These are phyloP conservation scores for Jackrogersella multiformis DNA, from an alignment of 495 filamentous ascomycete species.

Conservation along the genomic window DNA sequence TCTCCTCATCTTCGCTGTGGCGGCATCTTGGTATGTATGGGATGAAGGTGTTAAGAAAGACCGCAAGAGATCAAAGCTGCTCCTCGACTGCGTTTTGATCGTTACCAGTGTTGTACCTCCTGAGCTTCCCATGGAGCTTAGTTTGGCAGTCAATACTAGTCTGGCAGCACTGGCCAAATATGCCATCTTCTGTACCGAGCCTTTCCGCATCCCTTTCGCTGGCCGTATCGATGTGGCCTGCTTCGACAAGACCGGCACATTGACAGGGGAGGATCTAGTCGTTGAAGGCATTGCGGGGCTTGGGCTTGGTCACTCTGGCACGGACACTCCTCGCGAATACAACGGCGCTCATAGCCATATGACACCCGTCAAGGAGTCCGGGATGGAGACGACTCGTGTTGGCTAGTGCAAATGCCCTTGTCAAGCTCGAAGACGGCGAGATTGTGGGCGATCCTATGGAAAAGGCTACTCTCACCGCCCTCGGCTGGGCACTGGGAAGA, in stretches of 20 bases:
- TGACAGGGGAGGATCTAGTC: constrained; percentile 96
- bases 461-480: constrained; percentile 86
- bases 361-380: constrained; percentile 69
- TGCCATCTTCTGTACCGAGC: constrained; percentile 98
- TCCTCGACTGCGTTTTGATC: constrained; percentile 97
- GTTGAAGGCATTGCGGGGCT: constrained; percentile 97
- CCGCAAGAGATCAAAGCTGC: constrained; percentile 94
- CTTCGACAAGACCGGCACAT: constrained; percentile 98
- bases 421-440: constrained; percentile 95
- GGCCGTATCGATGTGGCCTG: constrained; percentile 96
- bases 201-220: constrained; percentile 98
- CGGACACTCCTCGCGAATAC: constrained; percentile 70
- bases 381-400: constrained; percentile 86
- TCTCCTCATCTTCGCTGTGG: constrained; percentile 93
- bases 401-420: constrained; percentile 93
- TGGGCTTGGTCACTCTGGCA: constrained; percentile 70
- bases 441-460: constrained; percentile 99
- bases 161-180: constrained; percentile 91
- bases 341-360: constrained; percentile 83
- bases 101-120: constrained; percentile 97
- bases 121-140: constrained; percentile 97
- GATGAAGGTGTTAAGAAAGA: constrained; percentile 91
- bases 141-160: constrained; percentile 98
- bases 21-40: constrained; percentile 99
- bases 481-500: constrained; percentile 89